phyloP scores from a whole-genome alignment of 129 eudicot species.

The Rutidosis leptorrhynchoides region DNA sequence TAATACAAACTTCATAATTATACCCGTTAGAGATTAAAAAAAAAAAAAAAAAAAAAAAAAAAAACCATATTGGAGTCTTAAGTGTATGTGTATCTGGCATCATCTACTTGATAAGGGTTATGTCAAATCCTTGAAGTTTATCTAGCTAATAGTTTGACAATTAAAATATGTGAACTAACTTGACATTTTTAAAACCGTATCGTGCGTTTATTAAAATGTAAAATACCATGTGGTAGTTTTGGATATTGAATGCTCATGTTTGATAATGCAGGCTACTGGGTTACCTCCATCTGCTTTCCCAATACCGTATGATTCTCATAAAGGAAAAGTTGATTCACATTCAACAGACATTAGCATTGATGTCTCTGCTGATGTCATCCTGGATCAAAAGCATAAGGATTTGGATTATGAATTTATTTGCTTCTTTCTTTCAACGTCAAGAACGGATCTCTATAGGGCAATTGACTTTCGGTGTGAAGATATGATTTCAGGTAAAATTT shows the following conservation, averaged over 20 bases:
- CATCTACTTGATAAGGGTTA: constrained; percentile 11
- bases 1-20: too few species aligned
- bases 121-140: background rate
- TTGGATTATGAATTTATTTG: constrained; percentile 89
- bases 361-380: constrained; percentile 29
- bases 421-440: constrained; percentile 76
- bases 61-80: background rate
- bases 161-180: constrained; percentile 4
- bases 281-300: constrained; percentile 79
- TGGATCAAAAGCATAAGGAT: constrained; percentile 44
- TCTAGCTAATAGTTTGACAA: background rate
- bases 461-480: constrained; percentile 94
- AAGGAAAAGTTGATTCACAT: constrained; percentile 39
- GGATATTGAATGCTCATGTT: constrained; percentile 13
- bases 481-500: constrained; percentile 78
- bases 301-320: constrained; percentile 80
- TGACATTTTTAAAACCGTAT: background rate
- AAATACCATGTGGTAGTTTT: background rate
- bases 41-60: background rate
- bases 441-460: constrained; percentile 80
- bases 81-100: constrained; percentile 8
- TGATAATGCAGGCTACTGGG: constrained; percentile 65
- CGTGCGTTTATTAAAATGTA: constrained; percentile 2
- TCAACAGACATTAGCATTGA: constrained; percentile 28
- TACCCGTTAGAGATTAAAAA: background rate